These are phyloP conservation scores for Penicillium psychrofluorescens DNA, from an alignment of 495 filamentous ascomycete species.

Conservation along the genomic window DNA sequence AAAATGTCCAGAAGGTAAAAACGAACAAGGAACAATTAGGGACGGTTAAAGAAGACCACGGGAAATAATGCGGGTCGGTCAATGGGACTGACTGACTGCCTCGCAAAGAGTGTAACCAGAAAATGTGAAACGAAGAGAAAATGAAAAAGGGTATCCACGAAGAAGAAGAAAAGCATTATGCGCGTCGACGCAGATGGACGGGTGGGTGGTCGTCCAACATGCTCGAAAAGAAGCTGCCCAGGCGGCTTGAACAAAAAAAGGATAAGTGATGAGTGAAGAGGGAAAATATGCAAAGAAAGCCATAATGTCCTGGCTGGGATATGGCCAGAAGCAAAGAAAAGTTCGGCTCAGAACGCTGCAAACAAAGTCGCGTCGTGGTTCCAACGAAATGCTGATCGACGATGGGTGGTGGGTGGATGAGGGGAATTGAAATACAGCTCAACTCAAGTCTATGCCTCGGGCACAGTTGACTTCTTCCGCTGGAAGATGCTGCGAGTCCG, in stretches of 20 bases:
- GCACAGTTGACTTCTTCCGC: conserved; percentile 46
- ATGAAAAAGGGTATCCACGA: conserved; percentile 19
- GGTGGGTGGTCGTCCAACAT: background rate
- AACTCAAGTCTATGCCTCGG: conserved; percentile 19
- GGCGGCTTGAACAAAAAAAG: conserved; percentile 14
- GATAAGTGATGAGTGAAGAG: conserved; percentile 4
- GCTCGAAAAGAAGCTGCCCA: conserved; percentile 21
- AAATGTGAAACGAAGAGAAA: conserved; percentile 4
- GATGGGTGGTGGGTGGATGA: conserved; percentile 1
- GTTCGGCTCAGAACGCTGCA: conserved; percentile 12
- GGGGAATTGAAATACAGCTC: no score
- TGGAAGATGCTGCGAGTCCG: conserved; percentile 61
- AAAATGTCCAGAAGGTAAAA: conserved; percentile 13
- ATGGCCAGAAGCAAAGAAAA: conserved; percentile 2
- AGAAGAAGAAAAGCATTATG: conserved; percentile 21
- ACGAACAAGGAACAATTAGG: background rate
- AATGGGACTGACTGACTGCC: conserved; percentile 7
- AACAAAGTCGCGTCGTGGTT: background rate
- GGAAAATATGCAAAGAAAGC: conserved; percentile 4
- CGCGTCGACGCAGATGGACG: conserved; percentile 12
- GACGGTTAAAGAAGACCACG: background rate
- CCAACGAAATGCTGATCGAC: conserved; percentile 5
- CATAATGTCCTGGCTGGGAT: background rate
- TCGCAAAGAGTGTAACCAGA: conserved; percentile 7
- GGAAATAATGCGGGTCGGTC: background rate